Evolutionary conservation across 495 filamentous ascomycete species (phyloP).

Genomic region (Hypomontagnella monticulosa): DNA sequence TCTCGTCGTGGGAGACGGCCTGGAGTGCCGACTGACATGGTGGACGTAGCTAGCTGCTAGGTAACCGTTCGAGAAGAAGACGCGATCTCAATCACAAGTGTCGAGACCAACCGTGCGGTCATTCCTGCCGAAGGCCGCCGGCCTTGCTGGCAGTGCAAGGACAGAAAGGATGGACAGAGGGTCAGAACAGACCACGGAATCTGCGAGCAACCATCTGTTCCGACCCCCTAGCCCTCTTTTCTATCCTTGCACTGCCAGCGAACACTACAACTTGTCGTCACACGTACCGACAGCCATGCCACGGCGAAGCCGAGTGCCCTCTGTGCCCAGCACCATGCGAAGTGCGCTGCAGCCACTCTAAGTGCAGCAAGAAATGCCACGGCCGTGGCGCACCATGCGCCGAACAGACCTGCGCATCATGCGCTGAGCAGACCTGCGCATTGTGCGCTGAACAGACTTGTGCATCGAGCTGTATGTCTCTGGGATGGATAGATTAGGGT

Average conservation of each 20-base stretch:
- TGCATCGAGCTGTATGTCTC: too few relatives aligned
- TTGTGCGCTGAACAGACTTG: too few relatives aligned
- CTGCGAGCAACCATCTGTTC: constrained; percentile 59
- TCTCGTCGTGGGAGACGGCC: too few relatives aligned
- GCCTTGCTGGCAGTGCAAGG: constrained; percentile 62
- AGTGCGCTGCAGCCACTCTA: constrained; percentile 70
- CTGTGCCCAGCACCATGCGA: constrained; percentile 68
- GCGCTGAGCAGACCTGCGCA: too few relatives aligned
- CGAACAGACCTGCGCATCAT: constrained; percentile 64
- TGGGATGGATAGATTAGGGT: too few relatives aligned
- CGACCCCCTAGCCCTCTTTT: too few relatives aligned
- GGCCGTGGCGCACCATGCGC: constrained; percentile 75
- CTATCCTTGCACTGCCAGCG: too few relatives aligned
- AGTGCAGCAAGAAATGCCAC: constrained; percentile 65
- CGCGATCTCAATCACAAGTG: too few relatives aligned
- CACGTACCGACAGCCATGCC: constrained; percentile 63
- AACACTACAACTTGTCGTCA: constrained; percentile 69
- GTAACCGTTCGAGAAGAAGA: too few relatives aligned
- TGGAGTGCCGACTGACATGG: too few relatives aligned
- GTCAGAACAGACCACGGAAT: constrained; percentile 54
- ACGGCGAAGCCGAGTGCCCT: constrained; percentile 61
- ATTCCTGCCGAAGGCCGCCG: constrained; percentile 66
- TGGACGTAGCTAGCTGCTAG: too few relatives aligned
- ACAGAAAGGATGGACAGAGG: constrained; percentile 43
- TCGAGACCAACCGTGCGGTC: constrained; percentile 70